Base-by-base conservation (phyloP, 2,329 filamentous ascomycete genomes). In the Colletotrichum sublineola region DNA sequence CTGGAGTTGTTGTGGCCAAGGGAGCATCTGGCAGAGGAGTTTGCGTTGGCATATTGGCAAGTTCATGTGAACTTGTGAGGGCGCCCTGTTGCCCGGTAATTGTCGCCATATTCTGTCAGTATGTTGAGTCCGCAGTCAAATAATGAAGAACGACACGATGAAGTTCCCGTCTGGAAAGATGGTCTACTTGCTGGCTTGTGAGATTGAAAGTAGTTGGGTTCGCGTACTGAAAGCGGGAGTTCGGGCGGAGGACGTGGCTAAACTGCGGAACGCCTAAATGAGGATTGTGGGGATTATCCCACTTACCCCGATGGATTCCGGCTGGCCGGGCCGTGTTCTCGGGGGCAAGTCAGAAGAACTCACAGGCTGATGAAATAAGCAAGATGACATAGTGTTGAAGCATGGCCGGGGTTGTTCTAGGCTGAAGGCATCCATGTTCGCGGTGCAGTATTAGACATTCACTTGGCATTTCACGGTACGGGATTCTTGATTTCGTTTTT, bases 1-100 rank as follows among this genome's bases (percentile, higher is more conserved):
- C 38, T 14, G 53, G n/a, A 3, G 55, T 14, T 12, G 24, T 5
- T 18, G 24, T 33, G 14, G 46, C 11, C 9, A 58, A 38, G 2
- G 40, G n/a, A 2, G 31, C n/a, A 12, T 44, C 42, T 38, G 14
- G 33, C 2, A 14, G 5, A 20, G 31, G 52, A 7, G 3, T 15
- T 24, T 46, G 64, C 29, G 63, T 63, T 3, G 57, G 33, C 11
- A 44, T 29, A 11, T 58, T 65, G 18, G 50, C 44, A 6, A 71
- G 64, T 36, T 71, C 64, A 12, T 60, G 52, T 5, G 58, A 58
- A 24, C 24, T 24, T 24, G 24, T 11, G 38, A 20, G 5, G 33
- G 24, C n/a, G 4, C 14, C 57, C 2, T 63, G 40, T 33, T 71
- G 64, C 18, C 55, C 64, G 5, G 68, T 71, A 8, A 71, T 15